phyloP scores from a whole-genome alignment of 495 filamentous ascomycete species.

The Hyphodiscus hymeniophilus region DNA sequence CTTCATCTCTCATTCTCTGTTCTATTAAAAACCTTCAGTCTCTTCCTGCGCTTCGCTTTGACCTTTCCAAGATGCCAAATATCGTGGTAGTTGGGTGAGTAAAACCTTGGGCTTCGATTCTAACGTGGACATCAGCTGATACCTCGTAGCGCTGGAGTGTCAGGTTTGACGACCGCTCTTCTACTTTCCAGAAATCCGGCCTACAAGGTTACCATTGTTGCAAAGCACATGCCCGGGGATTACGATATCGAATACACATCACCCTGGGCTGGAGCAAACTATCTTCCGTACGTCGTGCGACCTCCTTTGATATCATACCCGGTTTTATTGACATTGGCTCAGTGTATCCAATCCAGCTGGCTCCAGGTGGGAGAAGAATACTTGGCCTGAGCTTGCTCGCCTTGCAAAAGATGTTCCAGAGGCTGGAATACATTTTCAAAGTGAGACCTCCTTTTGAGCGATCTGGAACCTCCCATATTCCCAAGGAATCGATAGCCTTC shows the following conservation, averaged over 20 bases:
- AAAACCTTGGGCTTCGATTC: not conserved
- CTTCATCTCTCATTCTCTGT: too few species aligned
- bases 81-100: slow-evolving; percentile 60
- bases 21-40: too few species aligned
- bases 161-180: slow-evolving; percentile 86
- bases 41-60: not conserved
- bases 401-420: slow-evolving; percentile 69
- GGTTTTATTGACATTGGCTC: not conserved
- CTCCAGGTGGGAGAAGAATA: slow-evolving; percentile 53
- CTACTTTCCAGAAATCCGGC: slow-evolving; percentile 61
- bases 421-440: slow-evolving; percentile 82
- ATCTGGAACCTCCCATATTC: not conserved
- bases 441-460: slow-evolving; percentile 30
- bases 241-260: slow-evolving; percentile 96
- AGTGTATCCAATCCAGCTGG: slow-evolving; percentile 11
- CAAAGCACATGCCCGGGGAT: slow-evolving; percentile 97
- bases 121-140: slow-evolving; percentile 3
- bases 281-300: slow-evolving; percentile 55
- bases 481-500: too few species aligned
- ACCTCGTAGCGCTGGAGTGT: slow-evolving; percentile 69
- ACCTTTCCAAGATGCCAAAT: slow-evolving; percentile 32
- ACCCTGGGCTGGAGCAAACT: slow-evolving; percentile 93
- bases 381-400: slow-evolving; percentile 58
- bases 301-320: not conserved
- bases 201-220: slow-evolving; percentile 71